Percentiles rank a stretch among this genome's conserved stretches.
phyloP scores from a whole-genome alignment of 306 rosid genomes.

The Trifolium dubium region DNA sequence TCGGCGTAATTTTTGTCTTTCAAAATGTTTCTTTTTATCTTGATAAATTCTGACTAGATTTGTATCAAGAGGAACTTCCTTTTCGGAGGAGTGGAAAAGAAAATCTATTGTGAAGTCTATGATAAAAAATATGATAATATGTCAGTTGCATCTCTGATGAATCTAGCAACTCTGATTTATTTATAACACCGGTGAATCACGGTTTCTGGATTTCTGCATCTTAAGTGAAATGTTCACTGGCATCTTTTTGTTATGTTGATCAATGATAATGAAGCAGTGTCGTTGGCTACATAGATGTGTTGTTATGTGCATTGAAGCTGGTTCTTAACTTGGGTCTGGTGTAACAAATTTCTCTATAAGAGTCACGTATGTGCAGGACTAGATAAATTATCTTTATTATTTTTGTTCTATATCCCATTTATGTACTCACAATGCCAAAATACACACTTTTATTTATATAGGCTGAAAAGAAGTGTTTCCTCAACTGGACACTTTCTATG shows the following conservation, averaged over 20 bases:
- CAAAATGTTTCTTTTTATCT: constrained; percentile 3
- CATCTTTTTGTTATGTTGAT: constrained; percentile 11
- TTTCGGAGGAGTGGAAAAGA: not conserved
- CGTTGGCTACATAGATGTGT: not conserved
- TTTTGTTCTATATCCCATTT: not conserved
- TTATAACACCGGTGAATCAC: not conserved
- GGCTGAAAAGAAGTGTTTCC: not conserved
- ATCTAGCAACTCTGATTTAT: not conserved
- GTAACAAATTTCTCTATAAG: not conserved
- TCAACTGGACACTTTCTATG: constrained; percentile 7
- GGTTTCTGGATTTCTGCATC: not conserved
- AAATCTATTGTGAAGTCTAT: not conserved
- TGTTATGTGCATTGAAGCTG: not conserved
- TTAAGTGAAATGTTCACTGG: not conserved
- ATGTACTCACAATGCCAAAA: not conserved
- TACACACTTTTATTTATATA: constrained; percentile 10
- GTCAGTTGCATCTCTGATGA: not conserved
- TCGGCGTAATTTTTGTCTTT: not conserved
- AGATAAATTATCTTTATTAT: not conserved
- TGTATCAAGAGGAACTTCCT: constrained; percentile 10
- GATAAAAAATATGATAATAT: not conserved
- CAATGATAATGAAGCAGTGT: not conserved
- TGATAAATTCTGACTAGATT: not conserved
- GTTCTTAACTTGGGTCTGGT: not conserved
- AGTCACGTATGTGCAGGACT: not conserved